Evolutionary conservation across 345 rosid species (phyloP), one percentile per base, ranked within the genome.

Genomic region (Gynandropsis gynandra): DNA sequence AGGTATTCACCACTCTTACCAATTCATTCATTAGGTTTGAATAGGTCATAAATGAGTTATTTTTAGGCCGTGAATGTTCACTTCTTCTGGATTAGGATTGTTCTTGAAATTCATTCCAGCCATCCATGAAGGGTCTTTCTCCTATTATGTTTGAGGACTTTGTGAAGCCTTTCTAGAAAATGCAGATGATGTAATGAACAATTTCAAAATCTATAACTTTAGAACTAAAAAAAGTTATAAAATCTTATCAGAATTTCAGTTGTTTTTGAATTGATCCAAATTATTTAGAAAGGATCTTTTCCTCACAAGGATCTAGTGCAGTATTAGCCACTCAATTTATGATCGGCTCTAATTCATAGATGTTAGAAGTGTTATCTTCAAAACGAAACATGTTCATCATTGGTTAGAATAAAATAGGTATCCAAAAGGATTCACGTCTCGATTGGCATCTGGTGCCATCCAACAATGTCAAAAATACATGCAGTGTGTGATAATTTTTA

Each of bases 111-210:
- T n/a, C n/a, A n/a, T n/a, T n/a, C n/a, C n/a, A n/a, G n/a, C n/a
- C n/a, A n/a, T n/a, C n/a, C n/a, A n/a, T n/a, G 78, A 76, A 74
- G 76, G 75, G 62, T 36, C 68, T 78, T 50, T 75, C 81, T 68
- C 87, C 85, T 0, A 56, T 64, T 18, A 81, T 81, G 92, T 87
- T 83, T 62, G 92, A 87, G 51, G 98, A 90, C 74, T 82, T 80
- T 70, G 96, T 72, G 56, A 75, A 83, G 67, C 94, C 96, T 15
- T 82, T 73, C 73, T 88, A 86, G 72, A 78, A 35, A 69, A 75
- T 59, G 52, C 75, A 62, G 72, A 86, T 7, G 78, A 87, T 78
- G 98, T 89, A 83, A 2, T 61, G 11, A 42, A 42, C 35, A 24
- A 16, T 53, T 35, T 47, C 49, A 58, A n/a, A 41, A 41, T 41